Base-by-base conservation (phyloP, 345 rosid species). In the Combretum micranthum region DNA sequence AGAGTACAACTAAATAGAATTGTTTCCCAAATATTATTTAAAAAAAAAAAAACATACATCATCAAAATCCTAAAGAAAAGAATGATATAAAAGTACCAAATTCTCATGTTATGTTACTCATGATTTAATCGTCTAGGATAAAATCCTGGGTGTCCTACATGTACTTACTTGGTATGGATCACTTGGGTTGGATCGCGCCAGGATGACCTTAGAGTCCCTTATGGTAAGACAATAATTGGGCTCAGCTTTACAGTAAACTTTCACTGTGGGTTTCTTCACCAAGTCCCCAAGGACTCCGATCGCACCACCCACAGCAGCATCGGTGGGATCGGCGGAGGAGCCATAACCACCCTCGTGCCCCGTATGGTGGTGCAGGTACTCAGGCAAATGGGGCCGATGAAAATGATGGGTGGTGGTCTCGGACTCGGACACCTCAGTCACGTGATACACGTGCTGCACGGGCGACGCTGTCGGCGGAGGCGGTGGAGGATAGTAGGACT, bases 181-280 rank as follows among this genome's bases (percentile, higher is more conserved):
- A 50, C 77, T 67, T 13, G 86, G 80, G 71, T 79, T 67, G 2
- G 83, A 55, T 17, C 72, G 72, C 1, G 83, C 87, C 37, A 87
- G 82, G 63, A 83, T 32, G 64, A 87, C 84, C 47, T 77, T 76
- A 26, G 81, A 79, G 15, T 77, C 83, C 57, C 84, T 75, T 56
- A 87, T 69, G 13, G 83, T 77, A 42, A 87, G 80, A 45, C 56
- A 62, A 55, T 68, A 81, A 50, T 76, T 55, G 42, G 85, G 84
- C 18, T 64, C 70, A 12, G 89, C 89, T 67, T 81, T 87, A 44
- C 73, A 74, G 50, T 66, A 83, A 56, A 85, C 80, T 71, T 73
- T 80, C 42, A 62, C 56, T n/a, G 84, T 67, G 8, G 77, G 66
- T 16, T 76, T 85, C 39, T 32, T 32, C 39, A 32, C 39, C 39